Evolutionary conservation across 192 early-diverging fungal genomes (phyloP).

Genomic region (Cladochytrium replicatum): DNA sequence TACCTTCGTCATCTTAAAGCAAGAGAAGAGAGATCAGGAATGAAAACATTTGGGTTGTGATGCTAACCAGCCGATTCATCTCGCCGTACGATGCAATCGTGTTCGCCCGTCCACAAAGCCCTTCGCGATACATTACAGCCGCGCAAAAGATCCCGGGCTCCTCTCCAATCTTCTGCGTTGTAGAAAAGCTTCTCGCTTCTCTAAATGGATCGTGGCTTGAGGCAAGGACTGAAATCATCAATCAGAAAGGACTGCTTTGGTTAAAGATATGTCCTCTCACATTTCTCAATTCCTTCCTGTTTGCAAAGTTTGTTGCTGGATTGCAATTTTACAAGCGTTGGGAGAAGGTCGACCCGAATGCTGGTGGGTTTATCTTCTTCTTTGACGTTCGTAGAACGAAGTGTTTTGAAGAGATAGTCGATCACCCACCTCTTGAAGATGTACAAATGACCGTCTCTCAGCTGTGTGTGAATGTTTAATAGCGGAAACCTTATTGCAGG

Average conservation of each 20-base stretch:
- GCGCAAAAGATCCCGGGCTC: slow-evolving; percentile 24
- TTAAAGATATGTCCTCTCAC: too few species aligned
- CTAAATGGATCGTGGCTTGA: neutral
- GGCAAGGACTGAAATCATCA: neutral
- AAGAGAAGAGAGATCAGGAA: neutral
- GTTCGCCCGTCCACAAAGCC: slow-evolving; percentile 77
- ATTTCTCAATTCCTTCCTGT: slow-evolving; percentile 51
- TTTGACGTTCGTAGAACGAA: too few species aligned
- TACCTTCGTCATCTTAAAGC: slow-evolving; percentile 14
- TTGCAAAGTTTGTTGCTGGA: slow-evolving; percentile 60
- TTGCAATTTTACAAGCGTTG: slow-evolving; percentile 77
- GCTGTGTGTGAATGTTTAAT: slow-evolving; percentile 63
- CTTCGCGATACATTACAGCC: slow-evolving; percentile 34
- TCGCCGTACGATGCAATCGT: slow-evolving; percentile 77
- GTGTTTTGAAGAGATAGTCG: slow-evolving; percentile 58
- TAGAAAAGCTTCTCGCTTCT: neutral
- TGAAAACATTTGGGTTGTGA: neutral
- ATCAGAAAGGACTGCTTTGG: too few species aligned
- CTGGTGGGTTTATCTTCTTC: slow-evolving; percentile 58
- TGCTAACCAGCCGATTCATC: slow-evolving; percentile 67
- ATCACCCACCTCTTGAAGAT: slow-evolving; percentile 90
- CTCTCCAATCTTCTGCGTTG: neutral
- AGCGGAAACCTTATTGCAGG: slow-evolving; percentile 52
- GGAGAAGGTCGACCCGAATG: slow-evolving; percentile 76
- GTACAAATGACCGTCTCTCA: slow-evolving; percentile 89